Base-by-base conservation (phyloP, 768 basidiomycete genomes). In the Cystofilobasidium bisporidii region DNA sequence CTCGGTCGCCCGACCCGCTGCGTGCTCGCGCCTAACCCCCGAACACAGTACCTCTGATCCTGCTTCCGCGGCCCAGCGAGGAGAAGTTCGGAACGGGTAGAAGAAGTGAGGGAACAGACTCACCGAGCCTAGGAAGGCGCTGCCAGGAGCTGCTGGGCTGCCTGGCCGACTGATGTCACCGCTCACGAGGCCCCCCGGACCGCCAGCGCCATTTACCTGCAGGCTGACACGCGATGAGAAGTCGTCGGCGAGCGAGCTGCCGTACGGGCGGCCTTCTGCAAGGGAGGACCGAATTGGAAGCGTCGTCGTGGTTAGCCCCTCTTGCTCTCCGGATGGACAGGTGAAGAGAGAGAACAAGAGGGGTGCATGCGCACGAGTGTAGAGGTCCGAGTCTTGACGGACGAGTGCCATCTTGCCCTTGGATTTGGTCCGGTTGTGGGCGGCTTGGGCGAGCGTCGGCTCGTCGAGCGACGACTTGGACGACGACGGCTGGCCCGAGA, bases 121-220 rank as follows among this genome's bases (percentile, higher is more conserved):
- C 22, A 43, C 60, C 45, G 26, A 61, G 26, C 60, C 60, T 8
- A 67, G 38, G 48, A 67, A 62, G 18, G 66, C 59, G 61, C 60
- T 67, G 18, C 58, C 60, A 12, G 66, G 66, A 9, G 60, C 58
- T n/a, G 66, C 60, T 12, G 66, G 66, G 24, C 60, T 61, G n/a
- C 45, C 61, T 15, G 66, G 66, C 26, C 66, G 43, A 38, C 26
- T 30, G 57, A 58, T 41, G 57, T 58, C 56, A 28, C 43, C n/a
- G 40, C 64, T 57, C 22, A 36, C 41, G 41, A 56, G 36, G 4
- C 57, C 64, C 30, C 55, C 56, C 30, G 30, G 30, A 28, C 64
- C 64, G 24, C 53, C 53, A 8, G 15, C 53, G 26, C 53, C 53
- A 20, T 56, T 56, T 26, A 56, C 53, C 53, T 28, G 30, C 30